phyloP scores from a whole-genome alignment of 345 rosid genomes.

The Populus nigra region DNA sequence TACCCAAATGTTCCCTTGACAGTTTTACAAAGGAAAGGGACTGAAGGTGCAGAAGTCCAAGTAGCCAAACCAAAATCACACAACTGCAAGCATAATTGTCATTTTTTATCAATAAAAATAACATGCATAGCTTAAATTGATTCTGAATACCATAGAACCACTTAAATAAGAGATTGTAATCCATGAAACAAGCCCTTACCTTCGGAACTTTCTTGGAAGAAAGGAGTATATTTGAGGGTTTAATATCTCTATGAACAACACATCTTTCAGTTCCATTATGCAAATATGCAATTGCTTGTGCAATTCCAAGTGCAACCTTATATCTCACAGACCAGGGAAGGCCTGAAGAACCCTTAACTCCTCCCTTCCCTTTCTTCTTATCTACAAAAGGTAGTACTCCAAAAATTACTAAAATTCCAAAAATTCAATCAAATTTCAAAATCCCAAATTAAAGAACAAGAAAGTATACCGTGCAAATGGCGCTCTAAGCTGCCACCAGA shows the following conservation, averaged over 20 bases:
- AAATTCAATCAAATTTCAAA: slow-evolving; percentile 2
- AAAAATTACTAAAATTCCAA: slow-evolving; percentile 19
- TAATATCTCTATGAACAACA: slow-evolving; percentile 91
- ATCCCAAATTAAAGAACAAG: background rate
- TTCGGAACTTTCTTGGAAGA: slow-evolving; percentile 80
- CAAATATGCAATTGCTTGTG: slow-evolving; percentile 71
- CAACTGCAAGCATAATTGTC: slow-evolving; percentile 43
- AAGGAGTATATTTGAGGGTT: slow-evolving; percentile 91
- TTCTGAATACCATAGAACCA: background rate
- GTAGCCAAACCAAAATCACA: slow-evolving; percentile 95
- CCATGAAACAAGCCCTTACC: slow-evolving; percentile 30
- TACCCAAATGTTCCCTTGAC: slow-evolving; percentile 99
- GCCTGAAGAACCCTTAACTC: slow-evolving; percentile 33
- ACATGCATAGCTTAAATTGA: background rate
- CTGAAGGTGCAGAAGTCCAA: slow-evolving; percentile 91
- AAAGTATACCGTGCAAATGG: slow-evolving; percentile 69
- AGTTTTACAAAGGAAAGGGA: slow-evolving; percentile 90
- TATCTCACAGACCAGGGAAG: slow-evolving; percentile 78
- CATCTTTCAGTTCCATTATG: slow-evolving; percentile 85
- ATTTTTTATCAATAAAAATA: background rate
- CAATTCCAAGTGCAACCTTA: slow-evolving; percentile 78
- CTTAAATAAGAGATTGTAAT: background rate
- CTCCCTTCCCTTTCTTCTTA: slow-evolving; percentile 62
- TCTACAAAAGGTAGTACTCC: slow-evolving; percentile 37
- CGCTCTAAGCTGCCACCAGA: slow-evolving; percentile 88